Conservation (phyloP, 176 grass and related monocot species). For the Rhipidocladum racemiflorum region DNA sequence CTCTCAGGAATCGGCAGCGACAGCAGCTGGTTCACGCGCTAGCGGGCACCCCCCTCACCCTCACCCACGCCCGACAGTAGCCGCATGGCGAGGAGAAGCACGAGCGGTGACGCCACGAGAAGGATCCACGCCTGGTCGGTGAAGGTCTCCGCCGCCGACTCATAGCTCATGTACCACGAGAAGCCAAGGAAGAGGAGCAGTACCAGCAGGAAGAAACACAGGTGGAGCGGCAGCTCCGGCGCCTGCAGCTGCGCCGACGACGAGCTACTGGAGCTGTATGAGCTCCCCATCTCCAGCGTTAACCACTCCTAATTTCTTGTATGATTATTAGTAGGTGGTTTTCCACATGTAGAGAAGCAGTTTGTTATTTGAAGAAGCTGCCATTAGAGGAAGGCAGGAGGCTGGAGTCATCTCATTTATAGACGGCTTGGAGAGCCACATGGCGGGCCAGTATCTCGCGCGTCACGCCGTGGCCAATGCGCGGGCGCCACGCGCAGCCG, state of each 20-base stretch:
- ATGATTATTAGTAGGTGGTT: neutral
- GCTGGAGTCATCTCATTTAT: conserved; percentile 25
- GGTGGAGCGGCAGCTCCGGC: conserved; percentile 54
- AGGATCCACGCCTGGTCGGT: conserved; percentile 37
- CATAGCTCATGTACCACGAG: conserved; percentile 68
- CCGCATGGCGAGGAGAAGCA: conserved; percentile 55
- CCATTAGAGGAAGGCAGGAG: neutral
- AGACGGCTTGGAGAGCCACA: neutral
- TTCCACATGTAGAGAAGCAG: neutral
- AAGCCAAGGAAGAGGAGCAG: conserved; percentile 51
- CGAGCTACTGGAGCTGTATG: conserved; percentile 16
- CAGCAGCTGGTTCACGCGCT: conserved; percentile 18
- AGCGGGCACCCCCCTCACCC: neutral
- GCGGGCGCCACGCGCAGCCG: conserved; percentile 24
- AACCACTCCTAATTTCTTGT: neutral
- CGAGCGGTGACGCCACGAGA: conserved; percentile 51
- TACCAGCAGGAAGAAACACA: conserved; percentile 65
- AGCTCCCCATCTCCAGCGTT: conserved; percentile 26
- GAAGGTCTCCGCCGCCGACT: conserved; percentile 46
- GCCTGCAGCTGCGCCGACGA: neutral
- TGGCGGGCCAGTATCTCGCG: neutral
- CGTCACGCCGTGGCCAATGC: neutral
- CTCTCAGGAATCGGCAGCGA: conserved; percentile 48
- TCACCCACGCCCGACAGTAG: conserved; percentile 33
- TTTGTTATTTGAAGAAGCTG: too few relatives aligned